These are phyloP conservation scores for Yamadazyma diospyri DNA, from an alignment of 1,139 yeast species.

Conservation along the genomic window DNA sequence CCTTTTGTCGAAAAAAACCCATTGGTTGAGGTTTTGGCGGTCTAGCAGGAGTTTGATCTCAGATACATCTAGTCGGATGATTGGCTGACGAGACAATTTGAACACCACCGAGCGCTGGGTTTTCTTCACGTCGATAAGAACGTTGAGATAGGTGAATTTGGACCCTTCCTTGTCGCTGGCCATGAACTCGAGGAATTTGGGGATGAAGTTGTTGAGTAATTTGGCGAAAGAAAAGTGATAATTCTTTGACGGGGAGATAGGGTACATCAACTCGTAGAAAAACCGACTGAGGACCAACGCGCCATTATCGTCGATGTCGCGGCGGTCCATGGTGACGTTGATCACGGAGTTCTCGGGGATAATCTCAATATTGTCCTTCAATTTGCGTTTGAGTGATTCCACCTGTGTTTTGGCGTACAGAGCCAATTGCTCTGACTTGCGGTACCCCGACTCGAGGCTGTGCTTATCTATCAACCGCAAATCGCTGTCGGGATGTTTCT, in stretches of 20 bases:
- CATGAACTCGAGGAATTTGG: constrained; percentile 12
- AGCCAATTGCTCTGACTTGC: constrained; percentile 15
- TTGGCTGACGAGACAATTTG: constrained; percentile 23
- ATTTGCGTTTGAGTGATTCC: constrained; percentile 6
- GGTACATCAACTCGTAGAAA: constrained; percentile 29
- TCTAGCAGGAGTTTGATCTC: constrained; percentile 4
- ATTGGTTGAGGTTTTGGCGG: constrained; percentile 18
- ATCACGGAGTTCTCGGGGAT: constrained; percentile 4
- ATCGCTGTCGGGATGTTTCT: constrained; percentile 12
- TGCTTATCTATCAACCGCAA: constrained; percentile 14
- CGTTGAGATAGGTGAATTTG: constrained; percentile 19
- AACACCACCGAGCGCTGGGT: constrained; percentile 8
- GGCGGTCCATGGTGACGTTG: neutral
- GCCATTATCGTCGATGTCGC: constrained; percentile 10
- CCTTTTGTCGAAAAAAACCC: constrained; percentile 37
- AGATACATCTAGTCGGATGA: constrained; percentile 17
- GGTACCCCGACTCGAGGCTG: constrained; percentile 15
- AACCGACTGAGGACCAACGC: constrained; percentile 27
- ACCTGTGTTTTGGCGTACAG: constrained; percentile 16
- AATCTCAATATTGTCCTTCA: constrained; percentile 4
- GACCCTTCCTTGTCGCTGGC: constrained; percentile 6
- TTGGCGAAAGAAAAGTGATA: constrained; percentile 48
- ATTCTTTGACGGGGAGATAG: constrained; percentile 37
- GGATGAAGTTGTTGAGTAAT: constrained; percentile 32
- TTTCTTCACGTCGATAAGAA: constrained; percentile 18